Conservation (phyloP, 331 rosid species). For the Saraca asoca region DNA sequence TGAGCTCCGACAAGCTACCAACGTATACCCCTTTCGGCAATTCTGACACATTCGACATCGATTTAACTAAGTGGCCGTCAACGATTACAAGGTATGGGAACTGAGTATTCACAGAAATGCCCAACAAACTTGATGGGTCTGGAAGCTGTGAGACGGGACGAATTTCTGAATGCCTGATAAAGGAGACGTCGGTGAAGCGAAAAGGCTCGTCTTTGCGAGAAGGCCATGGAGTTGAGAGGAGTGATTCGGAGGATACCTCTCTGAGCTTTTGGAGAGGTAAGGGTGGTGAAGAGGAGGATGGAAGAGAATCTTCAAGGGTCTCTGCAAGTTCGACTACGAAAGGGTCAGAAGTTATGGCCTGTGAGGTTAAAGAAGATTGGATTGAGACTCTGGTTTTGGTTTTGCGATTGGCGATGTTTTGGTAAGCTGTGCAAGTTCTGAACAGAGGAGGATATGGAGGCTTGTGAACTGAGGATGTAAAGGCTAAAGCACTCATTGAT, state of each 20-base stretch:
- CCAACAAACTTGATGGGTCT: slow-evolving; percentile 17
- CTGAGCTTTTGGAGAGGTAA: slow-evolving; percentile 72
- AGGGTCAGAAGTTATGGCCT: slow-evolving; percentile 59
- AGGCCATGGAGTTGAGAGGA: slow-evolving; percentile 91
- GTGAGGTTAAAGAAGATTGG: slow-evolving; percentile 43
- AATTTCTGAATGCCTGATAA: slow-evolving; percentile 67
- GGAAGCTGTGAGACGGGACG: slow-evolving; percentile 56
- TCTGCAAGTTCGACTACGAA: slow-evolving; percentile 88
- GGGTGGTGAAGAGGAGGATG: slow-evolving; percentile 44
- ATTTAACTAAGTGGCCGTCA: slow-evolving; percentile 53
- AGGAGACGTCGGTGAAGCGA: slow-evolving; percentile 84
- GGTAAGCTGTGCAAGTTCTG: slow-evolving; percentile 29
- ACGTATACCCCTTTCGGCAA: slow-evolving; percentile 66
- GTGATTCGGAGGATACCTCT: slow-evolving; percentile 55
- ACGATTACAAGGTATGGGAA: slow-evolving; percentile 51
- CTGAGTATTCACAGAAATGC: slow-evolving; percentile 26
- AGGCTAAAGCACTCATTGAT: slow-evolving; percentile 51
- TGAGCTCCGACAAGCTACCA: slow-evolving; percentile 52
- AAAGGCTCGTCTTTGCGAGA: slow-evolving; percentile 84
- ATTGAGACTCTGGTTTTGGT: slow-evolving; percentile 39
- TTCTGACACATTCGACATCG: slow-evolving; percentile 33
- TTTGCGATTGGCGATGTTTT: slow-evolving; percentile 29
- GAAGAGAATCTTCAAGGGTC: slow-evolving; percentile 72
- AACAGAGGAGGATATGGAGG: slow-evolving; percentile 39
- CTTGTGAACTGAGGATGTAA: slow-evolving; percentile 41